These are phyloP conservation scores for Talaromyces atroroseus DNA, from an alignment of 2,329 filamentous ascomycete species.

Conservation along the genomic window DNA sequence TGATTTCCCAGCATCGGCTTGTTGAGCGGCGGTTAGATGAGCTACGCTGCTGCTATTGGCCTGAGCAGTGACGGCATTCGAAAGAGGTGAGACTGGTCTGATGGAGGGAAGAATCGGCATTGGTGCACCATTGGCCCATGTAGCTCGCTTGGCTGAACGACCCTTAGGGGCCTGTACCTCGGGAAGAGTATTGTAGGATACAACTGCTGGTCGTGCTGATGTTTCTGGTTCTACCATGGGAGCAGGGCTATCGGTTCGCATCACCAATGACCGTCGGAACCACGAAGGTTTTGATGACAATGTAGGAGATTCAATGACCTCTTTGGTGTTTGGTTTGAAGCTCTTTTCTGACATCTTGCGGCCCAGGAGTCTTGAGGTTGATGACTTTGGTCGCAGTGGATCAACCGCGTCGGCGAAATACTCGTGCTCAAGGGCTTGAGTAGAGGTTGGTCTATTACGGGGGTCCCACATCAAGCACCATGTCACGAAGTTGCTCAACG, in stretches of 20 bases:
- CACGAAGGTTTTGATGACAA: conserved; percentile 82
- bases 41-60: conserved; percentile 63
- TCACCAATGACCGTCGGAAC: conserved; percentile 93
- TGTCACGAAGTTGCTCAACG: conserved; percentile 87
- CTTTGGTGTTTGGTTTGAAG: conserved; percentile 57
- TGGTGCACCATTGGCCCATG: conserved; percentile 83
- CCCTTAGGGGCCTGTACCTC: conserved; percentile 45
- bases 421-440: conserved; percentile 89
- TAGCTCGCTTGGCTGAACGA: conserved; percentile 73
- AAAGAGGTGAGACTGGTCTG: conserved; percentile 90
- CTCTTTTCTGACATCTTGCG: conserved; percentile 84
- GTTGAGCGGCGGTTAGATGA: conserved; percentile 29
- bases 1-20: conserved; percentile 52
- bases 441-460: conserved; percentile 81
- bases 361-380: conserved; percentile 73
- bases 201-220: conserved; percentile 37
- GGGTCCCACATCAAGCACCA: conserved; percentile 99
- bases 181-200: conserved; percentile 36
- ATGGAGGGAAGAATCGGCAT: conserved; percentile 97
- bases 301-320: conserved; percentile 53
- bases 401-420: conserved; percentile 92
- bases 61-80: conserved; percentile 85
- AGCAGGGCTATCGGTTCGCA: conserved; percentile 65
- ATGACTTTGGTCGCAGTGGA: conserved; percentile 85
- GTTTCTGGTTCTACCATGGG: conserved; percentile 43